Base-by-base conservation (phyloP, 331 rosid species). In the Pyrus hybrid region DNA sequence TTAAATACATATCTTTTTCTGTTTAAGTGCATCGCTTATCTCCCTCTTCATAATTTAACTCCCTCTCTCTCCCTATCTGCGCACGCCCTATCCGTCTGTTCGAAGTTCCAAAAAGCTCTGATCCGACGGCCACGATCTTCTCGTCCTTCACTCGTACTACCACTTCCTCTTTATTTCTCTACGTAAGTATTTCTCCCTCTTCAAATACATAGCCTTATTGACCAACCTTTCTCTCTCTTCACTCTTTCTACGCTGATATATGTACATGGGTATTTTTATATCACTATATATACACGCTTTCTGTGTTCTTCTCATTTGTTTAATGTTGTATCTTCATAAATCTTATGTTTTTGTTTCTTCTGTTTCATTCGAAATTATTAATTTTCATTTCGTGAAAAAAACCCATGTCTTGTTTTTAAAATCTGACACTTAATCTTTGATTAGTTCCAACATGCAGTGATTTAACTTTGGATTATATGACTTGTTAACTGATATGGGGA, bases 111-210 rank as follows among this genome's bases (percentile, higher is more conserved):
- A 47, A 49, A 45, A n/a, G 62, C 43, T 82, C 80, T 85, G 79
- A 82, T 85, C 83, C 82, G 77, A 80, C 83, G 86, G 85, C 77
- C 68, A 70, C 81, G 77, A 75, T 85, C 81, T 74, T 76, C 68
- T 71, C 68, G 72, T 73, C 75, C 53, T 49, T 64, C 68, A 74
- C 53, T 84, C 83, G 73, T 76, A 79, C 85, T 72, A 49, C 74
- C 7, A 68, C 67, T 76, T 68, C 32, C 72, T 41, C 81, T 70
- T 73, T 43, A 43, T 43, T 43, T 43, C 16, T 75, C 71, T 68
- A 82, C 82, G 84, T 76, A 76, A 82, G 86, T 75, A 23, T 62
- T 33, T 53, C 54, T 57, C 63, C 23, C 65, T 58, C 28, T 4
- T 57, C 51, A 56, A 57, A 17, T 58, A 61, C 62, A 63, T 32